phyloP scores from a whole-genome alignment of 129 eudicot genomes.

The Chrysanthemum lavandulifolium region DNA sequence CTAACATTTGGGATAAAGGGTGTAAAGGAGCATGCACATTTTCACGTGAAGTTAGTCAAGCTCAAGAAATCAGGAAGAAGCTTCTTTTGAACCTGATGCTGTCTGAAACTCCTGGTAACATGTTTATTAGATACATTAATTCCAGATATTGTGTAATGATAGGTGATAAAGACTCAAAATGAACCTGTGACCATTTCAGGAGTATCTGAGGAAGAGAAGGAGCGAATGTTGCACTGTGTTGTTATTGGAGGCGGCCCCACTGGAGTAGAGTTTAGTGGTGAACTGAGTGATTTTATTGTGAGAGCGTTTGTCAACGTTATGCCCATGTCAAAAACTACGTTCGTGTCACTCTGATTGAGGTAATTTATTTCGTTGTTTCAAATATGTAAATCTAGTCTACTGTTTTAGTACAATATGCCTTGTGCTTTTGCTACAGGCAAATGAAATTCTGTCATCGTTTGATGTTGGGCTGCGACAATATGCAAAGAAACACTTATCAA shows the following conservation, averaged over 20 bases:
- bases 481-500: conserved; percentile 81
- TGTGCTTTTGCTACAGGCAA: conserved; percentile 59
- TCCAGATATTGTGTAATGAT: not conserved
- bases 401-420: not conserved
- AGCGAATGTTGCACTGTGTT: conserved; percentile 79
- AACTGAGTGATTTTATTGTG: conserved; percentile 86
- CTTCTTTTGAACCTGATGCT: conserved; percentile 85
- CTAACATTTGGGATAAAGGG: conserved; percentile 92
- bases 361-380: conserved; percentile 19
- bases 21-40: conserved; percentile 80
- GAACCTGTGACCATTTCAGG: conserved; percentile 40
- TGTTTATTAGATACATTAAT: not conserved
- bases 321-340: conserved; percentile 85
- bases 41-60: conserved; percentile 92
- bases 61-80: conserved; percentile 81
- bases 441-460: conserved; percentile 91
- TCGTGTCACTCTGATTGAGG: conserved; percentile 93
- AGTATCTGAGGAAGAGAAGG: conserved; percentile 83
- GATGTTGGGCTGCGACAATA: conserved; percentile 82
- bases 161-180: conserved; percentile 10
- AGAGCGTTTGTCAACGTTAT: conserved; percentile 70
- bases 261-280: conserved; percentile 96
- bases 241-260: conserved; percentile 97
- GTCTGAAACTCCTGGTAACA: conserved; percentile 79
- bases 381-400: not conserved